These are phyloP conservation scores for Corymbia maculata DNA, from an alignment of 345 rosid genomes.

Conservation along the genomic window DNA sequence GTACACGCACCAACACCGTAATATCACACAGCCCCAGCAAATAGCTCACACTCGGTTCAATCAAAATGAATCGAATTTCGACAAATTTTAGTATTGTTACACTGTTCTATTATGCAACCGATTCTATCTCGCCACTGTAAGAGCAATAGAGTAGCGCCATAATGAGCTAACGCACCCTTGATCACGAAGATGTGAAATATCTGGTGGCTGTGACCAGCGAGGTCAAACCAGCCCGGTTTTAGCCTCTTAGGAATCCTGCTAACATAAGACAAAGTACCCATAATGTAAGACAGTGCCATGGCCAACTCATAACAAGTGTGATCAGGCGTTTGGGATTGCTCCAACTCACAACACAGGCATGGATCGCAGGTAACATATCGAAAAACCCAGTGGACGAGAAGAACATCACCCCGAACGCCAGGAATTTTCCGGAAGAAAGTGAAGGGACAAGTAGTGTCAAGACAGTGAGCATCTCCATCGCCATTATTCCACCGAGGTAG, in stretches of 20 bases:
- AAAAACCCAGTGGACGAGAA: conserved; percentile 74
- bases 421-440: conserved; percentile 44
- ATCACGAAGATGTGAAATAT: conserved; percentile 78
- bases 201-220: conserved; percentile 80
- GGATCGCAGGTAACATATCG: conserved; percentile 58
- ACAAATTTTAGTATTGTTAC: not conserved
- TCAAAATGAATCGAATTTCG: not conserved
- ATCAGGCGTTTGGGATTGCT: conserved; percentile 46
- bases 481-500: conserved; percentile 65
- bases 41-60: not conserved
- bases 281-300: conserved; percentile 70
- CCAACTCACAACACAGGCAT: conserved; percentile 59
- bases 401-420: conserved; percentile 46
- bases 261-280: conserved; percentile 56
- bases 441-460: conserved; percentile 60
- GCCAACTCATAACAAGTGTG: conserved; percentile 50
- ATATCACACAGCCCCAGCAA: not conserved
- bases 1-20: too few species aligned
- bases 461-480: conserved; percentile 61
- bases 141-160: conserved; percentile 61
- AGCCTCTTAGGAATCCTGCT: conserved; percentile 67
- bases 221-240: conserved; percentile 82
- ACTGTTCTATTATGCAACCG: conserved; percentile 16
- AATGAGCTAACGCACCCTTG: conserved; percentile 86
- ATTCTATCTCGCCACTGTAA: conserved; percentile 61